Base-by-base conservation (phyloP, 371 early-diverging fungal species). In the Furculomyces boomerangus region DNA sequence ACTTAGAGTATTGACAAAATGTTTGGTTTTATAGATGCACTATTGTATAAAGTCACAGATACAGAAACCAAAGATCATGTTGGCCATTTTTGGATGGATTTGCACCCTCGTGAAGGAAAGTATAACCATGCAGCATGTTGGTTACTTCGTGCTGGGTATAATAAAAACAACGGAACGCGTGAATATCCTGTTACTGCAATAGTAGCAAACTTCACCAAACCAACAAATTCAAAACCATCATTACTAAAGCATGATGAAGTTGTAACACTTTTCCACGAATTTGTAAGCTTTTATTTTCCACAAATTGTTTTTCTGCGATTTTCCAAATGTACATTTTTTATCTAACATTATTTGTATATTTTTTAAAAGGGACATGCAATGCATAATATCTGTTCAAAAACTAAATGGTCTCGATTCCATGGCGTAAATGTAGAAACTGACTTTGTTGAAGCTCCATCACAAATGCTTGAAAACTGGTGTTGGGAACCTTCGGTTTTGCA, bases 361-460 rank as follows among this genome's bases (percentile, higher is more conserved):
- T 45, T 16, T 43, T 43, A 20, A 8, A 5, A 49, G 68, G 88
- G 90, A 8, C 90, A 90, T 51, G 85, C 84, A 3, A 78, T 88
- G 79, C 90, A 90, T 63, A 71, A 80, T 53, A 72, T 87, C 30
- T 84, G 83, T 71, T 76, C 81, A 27, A 62, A 72, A 24, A 85
- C 84, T 31, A 76, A 78, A 57, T 80, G 71, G 65, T 67, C 76
- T 5, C 64, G 80, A 24, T 81, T 87, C 74, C 85, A 86, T 37
- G 88, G 88, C 50, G 81, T 83, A 2, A 64, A 68, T 57, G 84
- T 84, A 50, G 83, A 89, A 64, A 55, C 80, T 56, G 92, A 91
- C 61, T 91, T 91, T 66, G 83, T 90, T n/a, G 92, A 91, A 72
- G 84, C 85, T 7, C 92, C 90, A 25, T 84, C 86, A 27, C 89